Conservation (phyloP, 768 basidiomycete genomes). For the Mycena vitilis region DNA sequence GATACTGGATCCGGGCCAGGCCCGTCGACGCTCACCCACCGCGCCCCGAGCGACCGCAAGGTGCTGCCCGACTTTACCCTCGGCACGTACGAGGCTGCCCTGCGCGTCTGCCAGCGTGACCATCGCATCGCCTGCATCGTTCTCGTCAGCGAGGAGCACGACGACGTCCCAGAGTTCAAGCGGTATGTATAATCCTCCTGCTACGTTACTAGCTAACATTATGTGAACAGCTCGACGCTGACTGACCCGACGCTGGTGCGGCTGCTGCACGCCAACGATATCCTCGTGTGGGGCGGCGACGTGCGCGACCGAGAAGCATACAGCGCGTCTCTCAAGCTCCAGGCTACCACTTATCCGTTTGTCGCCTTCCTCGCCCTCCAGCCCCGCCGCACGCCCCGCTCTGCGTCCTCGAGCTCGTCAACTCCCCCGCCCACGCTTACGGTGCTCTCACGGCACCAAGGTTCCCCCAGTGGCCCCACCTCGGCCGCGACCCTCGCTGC, state of each 20-base stretch:
- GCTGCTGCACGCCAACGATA: slow-evolving; percentile 75
- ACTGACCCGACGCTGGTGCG: slow-evolving; percentile 79
- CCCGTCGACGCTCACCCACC: slow-evolving; percentile 59
- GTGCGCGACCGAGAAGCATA: slow-evolving; percentile 86
- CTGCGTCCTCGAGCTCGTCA: slow-evolving; percentile 46
- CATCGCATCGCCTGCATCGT: slow-evolving; percentile 82
- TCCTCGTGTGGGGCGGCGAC: slow-evolving; percentile 94
- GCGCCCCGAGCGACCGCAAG: slow-evolving; percentile 51
- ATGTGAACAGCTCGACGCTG: slow-evolving; percentile 69
- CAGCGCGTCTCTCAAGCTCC: slow-evolving; percentile 70
- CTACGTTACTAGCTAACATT: slow-evolving; percentile 12
- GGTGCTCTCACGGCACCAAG: slow-evolving; percentile 88
- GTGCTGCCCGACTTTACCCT: slow-evolving; percentile 84
- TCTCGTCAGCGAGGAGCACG: slow-evolving; percentile 90
- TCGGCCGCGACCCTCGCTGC: slow-evolving; percentile 70
- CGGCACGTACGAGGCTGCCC: slow-evolving; percentile 84
- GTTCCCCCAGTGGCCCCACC: slow-evolving; percentile 67
- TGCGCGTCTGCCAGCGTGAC: slow-evolving; percentile 78
- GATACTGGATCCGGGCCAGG: slow-evolving; percentile 48
- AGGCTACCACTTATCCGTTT: slow-evolving; percentile 93
- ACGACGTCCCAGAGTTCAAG: slow-evolving; percentile 90
- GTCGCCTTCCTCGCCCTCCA: slow-evolving; percentile 93
- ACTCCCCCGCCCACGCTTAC: slow-evolving; percentile 66
- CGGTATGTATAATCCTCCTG: slow-evolving; percentile 57
- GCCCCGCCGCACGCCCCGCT: slow-evolving; percentile 63